phyloP scores from a whole-genome alignment of 768 basidiomycete genomes.

The Naematelia encephala region DNA sequence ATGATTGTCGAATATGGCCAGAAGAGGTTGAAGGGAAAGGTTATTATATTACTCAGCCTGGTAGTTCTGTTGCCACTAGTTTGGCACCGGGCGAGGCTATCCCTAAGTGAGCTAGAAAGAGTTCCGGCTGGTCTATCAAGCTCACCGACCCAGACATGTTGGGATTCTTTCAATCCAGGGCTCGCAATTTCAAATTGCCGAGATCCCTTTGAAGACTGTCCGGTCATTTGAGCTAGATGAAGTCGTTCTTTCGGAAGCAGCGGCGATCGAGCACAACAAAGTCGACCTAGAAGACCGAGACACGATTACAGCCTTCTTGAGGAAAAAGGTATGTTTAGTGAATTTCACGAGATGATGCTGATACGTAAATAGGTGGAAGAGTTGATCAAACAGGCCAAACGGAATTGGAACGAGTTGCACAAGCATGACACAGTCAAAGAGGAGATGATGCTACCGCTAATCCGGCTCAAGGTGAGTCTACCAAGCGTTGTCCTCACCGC shows the following conservation, averaged over 20 bases:
- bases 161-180: constrained; percentile 83
- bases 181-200: constrained; percentile 79
- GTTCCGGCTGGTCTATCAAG: not conserved
- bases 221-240: constrained; percentile 91
- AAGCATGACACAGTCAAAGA: constrained; percentile 18
- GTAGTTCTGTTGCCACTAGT: constrained; percentile 90
- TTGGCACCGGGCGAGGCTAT: constrained; percentile 88
- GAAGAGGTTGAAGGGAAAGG: constrained; percentile 86
- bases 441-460: constrained; percentile 69
- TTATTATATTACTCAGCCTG: constrained; percentile 91
- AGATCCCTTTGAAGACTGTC: constrained; percentile 83
- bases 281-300: constrained; percentile 67
- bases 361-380: constrained; percentile 62
- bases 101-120: constrained; percentile 66
- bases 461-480: constrained; percentile 72
- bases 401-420: constrained; percentile 40
- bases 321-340: constrained; percentile 58
- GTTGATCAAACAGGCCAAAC: constrained; percentile 58
- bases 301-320: constrained; percentile 75
- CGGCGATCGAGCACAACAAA: constrained; percentile 73
- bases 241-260: constrained; percentile 67
- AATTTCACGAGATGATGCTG: not conserved
- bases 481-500: no score
- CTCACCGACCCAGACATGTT: constrained; percentile 66
- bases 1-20: constrained; percentile 89